Percentiles rank a stretch among this genome's conserved stretches.
phyloP scores from a whole-genome alignment of 2,329 filamentous ascomycete species.

The Cytospora mali region DNA sequence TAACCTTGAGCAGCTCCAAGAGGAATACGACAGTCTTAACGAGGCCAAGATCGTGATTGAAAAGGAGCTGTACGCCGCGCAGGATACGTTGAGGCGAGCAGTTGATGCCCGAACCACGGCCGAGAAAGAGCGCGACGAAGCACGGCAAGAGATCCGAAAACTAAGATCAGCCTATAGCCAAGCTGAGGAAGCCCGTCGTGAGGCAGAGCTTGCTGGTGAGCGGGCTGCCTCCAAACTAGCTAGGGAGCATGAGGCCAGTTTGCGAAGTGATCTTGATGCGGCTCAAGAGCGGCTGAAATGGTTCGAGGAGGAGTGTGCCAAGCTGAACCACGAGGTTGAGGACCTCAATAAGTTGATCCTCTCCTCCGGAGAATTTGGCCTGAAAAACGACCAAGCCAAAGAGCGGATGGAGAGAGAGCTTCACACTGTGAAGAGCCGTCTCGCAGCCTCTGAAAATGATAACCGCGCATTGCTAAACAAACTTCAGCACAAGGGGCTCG shows the following conservation, averaged over 20 bases:
- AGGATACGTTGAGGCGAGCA: conserved; percentile 84
- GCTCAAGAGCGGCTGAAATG: conserved; percentile 76
- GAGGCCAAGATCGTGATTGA: conserved; percentile 97
- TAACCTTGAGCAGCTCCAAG: conserved; percentile 78
- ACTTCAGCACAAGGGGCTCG: conserved; percentile 93
- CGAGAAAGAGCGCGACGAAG: conserved; percentile 86
- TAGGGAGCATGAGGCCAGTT: conserved; percentile 75
- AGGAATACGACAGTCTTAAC: conserved; percentile 84
- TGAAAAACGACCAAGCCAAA: conserved; percentile 91
- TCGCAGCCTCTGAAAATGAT: conserved; percentile 93
- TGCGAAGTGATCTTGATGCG: conserved; percentile 78
- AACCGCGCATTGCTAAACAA: conserved; percentile 96
- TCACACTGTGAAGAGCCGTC: conserved; percentile 83
- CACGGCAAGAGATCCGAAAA: conserved; percentile 80
- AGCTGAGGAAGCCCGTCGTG: conserved; percentile 81
- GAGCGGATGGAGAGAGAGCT: conserved; percentile 90
- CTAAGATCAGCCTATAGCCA: conserved; percentile 82
- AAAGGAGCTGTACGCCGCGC: conserved; percentile 95
- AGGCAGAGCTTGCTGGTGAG: conserved; percentile 80
- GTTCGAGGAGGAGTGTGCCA: conserved; percentile 76
- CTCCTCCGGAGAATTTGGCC: conserved; percentile 84
- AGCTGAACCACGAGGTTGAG: conserved; percentile 79
- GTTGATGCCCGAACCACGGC: conserved; percentile 78
- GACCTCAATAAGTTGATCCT: conserved; percentile 84
- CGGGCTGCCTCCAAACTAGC: conserved; percentile 76